Evolutionary conservation across 2,329 filamentous ascomycete species (phyloP), one percentile per base, ranked within the genome.

Genomic region (Nemania serpens): DNA sequence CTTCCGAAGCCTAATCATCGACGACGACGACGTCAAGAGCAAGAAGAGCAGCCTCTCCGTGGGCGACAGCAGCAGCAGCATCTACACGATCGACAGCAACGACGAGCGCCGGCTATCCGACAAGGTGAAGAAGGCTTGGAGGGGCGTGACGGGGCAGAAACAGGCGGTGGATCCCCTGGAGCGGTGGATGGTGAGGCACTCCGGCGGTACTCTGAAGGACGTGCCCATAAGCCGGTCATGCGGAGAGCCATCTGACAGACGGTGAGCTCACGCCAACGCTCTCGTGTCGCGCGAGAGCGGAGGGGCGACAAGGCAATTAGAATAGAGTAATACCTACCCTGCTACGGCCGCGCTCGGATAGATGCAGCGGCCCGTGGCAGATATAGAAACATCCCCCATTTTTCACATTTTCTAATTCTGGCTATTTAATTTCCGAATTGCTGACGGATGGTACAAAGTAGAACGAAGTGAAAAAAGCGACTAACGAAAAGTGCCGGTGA

Each of bases 101-200:
- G 53, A 58, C 25, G 55, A 53, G 33, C 17, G 55, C 46, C 53
- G 65, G n/a, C 33, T 59, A 42, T 58, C 61, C 37, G 59, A 59
- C 22, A 62, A 45, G 54, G 13, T 67, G 34, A 65, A 46, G 49
- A 58, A 58, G 42, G 61, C 51, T 10, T 62, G 55, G 51, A 61
- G 50, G 12, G 58, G 49, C 2, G 67, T 55, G 6, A 64, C 57
- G 49, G 60, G 59, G 1, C 60, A 65, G 54, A 65, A 29, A 7
- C 25, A 56, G 18, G 56, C 63, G 33, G 62, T 62, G 36, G 69
- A 72, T 46, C 68, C 66, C 6, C 63, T 72, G 0, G 63, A 70
- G 15, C 66, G 68, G 54, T 72, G 70, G 70, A 65, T 72, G 59
- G 64, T 66, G 5, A 64, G 67, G 15, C 63, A 72, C 42, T 71